Conservation (phyloP, 352 stramenopile genomes). For the Globisporangium alternatum region DNA sequence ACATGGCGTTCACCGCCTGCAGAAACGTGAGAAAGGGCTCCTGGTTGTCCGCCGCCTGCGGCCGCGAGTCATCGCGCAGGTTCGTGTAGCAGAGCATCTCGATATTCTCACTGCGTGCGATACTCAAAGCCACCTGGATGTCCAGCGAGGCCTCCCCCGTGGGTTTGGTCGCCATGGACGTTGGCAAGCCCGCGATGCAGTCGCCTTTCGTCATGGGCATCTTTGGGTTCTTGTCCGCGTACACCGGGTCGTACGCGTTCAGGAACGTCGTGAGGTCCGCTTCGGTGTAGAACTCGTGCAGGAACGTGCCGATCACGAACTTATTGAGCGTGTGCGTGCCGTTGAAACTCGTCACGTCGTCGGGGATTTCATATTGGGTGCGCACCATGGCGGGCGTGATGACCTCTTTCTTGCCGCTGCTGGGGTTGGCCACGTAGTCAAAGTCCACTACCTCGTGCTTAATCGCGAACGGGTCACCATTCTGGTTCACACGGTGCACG, state of each 20-base stretch:
- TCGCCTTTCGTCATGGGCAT: slow-evolving; percentile 36
- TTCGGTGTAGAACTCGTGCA: slow-evolving; percentile 69
- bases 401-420: slow-evolving; percentile 18
- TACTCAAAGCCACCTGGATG: slow-evolving; percentile 46
- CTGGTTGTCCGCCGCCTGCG: slow-evolving; percentile 67
- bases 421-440: background rate
- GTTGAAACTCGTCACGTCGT: slow-evolving; percentile 11
- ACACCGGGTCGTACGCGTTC: slow-evolving; percentile 22
- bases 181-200: slow-evolving; percentile 26
- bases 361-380: slow-evolving; percentile 57
- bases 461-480: slow-evolving; percentile 33
- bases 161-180: slow-evolving; percentile 10
- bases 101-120: slow-evolving; percentile 44
- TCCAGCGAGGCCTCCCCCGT: slow-evolving; percentile 76
- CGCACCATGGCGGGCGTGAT: slow-evolving; percentile 48
- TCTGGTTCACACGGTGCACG: slow-evolving; percentile 17
- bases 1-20: slow-evolving; percentile 66
- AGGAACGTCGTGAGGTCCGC: slow-evolving; percentile 51
- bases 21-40: slow-evolving; percentile 77
- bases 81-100: slow-evolving; percentile 66
- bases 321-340: slow-evolving; percentile 32
- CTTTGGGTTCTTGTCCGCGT: background rate
- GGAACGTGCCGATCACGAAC: slow-evolving; percentile 65
- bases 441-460: slow-evolving; percentile 19
- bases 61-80: slow-evolving; percentile 39